phyloP scores from a whole-genome alignment of 208 protist species.

The Leishmania braziliensis region DNA sequence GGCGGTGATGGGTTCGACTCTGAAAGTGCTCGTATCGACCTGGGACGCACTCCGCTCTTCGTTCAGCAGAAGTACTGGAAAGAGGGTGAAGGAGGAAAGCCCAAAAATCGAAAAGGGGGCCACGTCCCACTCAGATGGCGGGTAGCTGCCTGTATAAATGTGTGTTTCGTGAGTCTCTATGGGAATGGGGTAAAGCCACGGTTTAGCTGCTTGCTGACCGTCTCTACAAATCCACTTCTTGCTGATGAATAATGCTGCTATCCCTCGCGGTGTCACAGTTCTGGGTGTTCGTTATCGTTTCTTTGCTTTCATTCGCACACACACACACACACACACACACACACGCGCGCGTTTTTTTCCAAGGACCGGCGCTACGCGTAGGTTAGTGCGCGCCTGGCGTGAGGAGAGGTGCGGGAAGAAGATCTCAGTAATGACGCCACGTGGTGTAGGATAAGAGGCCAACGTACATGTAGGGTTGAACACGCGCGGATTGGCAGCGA shows the following conservation, averaged over 20 bases:
- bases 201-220: neutral
- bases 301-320: neutral
- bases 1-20: neutral
- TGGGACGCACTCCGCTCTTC: neutral
- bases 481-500: neutral
- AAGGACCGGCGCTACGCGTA: neutral
- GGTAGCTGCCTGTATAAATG: neutral
- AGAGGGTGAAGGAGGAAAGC: neutral
- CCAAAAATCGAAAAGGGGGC: neutral
- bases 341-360: neutral
- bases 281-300: neutral
- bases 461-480: neutral
- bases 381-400: neutral
- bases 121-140: neutral
- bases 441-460: neutral
- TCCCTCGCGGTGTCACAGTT: neutral
- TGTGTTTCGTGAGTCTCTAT: neutral
- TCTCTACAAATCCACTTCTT: neutral
- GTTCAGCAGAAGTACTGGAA: neutral
- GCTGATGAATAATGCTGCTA: neutral
- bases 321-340: too few relatives aligned
- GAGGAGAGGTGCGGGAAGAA: neutral
- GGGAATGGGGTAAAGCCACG: neutral
- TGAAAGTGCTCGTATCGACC: neutral
- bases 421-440: neutral